phyloP scores from a whole-genome alignment of 495 filamentous ascomycete genomes.

The Penicillium steckii region DNA sequence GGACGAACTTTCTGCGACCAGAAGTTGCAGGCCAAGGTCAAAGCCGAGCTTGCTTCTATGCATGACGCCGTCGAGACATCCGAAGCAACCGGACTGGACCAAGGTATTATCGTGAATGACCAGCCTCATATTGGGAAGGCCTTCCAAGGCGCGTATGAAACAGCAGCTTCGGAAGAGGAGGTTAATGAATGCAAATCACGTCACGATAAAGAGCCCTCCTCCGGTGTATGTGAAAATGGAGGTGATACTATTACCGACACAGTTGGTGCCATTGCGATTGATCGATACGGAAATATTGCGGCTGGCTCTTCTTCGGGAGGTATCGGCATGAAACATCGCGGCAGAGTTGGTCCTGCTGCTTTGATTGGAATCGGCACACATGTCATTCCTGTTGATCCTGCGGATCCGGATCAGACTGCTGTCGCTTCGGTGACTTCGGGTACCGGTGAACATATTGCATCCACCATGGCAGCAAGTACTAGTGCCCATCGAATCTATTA shows the following conservation, averaged over 20 bases:
- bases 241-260: slow-evolving; percentile 77
- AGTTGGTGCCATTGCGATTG: slow-evolving; percentile 91
- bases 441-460: slow-evolving; percentile 96
- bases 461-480: slow-evolving; percentile 76
- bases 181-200: background rate
- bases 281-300: slow-evolving; percentile 80
- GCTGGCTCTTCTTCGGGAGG: slow-evolving; percentile 98
- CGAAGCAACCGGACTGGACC: background rate
- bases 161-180: background rate
- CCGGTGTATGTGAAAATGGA: background rate
- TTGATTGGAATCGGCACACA: slow-evolving; percentile 87
- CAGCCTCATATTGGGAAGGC: background rate
- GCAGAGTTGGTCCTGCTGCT: slow-evolving; percentile 87
- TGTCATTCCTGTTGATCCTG: slow-evolving; percentile 68
- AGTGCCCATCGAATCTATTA: slow-evolving; percentile 77
- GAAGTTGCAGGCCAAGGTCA: background rate
- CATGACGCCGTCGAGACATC: background rate
- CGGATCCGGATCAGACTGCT: slow-evolving; percentile 57
- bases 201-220: background rate
- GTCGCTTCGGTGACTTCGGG: slow-evolving; percentile 86
- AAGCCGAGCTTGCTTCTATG: background rate
- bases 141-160: background rate
- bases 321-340: slow-evolving; percentile 95
- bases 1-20: background rate
- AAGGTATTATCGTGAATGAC: too few relatives aligned